Evolutionary conservation across 1,284 basidiomycete genomes (phyloP).

Genomic region (Trametes versicolor): DNA sequence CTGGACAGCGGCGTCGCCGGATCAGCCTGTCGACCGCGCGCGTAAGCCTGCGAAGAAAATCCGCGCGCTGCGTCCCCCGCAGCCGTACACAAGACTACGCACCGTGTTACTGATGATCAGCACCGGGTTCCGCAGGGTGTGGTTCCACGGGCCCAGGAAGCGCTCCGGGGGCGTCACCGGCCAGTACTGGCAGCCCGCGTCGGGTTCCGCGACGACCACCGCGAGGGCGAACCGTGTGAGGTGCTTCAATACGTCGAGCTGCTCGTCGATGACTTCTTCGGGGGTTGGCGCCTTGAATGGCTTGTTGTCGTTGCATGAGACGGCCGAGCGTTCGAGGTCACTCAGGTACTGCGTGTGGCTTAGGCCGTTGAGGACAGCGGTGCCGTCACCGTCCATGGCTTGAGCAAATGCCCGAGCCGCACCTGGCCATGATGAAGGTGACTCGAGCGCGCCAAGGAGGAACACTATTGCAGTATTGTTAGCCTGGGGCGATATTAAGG

Average conservation of each 20-base stretch:
- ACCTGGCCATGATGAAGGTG: conserved; percentile 29
- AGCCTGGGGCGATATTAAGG: neutral
- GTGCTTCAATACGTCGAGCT: conserved; percentile 34
- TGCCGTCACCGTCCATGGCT: conserved; percentile 41
- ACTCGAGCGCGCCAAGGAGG: conserved; percentile 15
- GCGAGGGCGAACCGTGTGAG: conserved; percentile 36
- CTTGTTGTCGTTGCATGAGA: conserved; percentile 42
- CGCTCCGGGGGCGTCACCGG: conserved; percentile 32
- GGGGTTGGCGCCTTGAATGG: conserved; percentile 35
- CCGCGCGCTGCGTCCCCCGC: neutral
- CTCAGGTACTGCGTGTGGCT: conserved; percentile 10
- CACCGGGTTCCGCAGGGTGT: conserved; percentile 31
- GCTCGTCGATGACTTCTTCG: conserved; percentile 39
- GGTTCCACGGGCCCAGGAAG: conserved; percentile 36
- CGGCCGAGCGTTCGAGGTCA: conserved; percentile 39
- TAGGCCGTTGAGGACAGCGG: conserved; percentile 29
- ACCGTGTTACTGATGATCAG: conserved; percentile 36
- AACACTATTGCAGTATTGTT: neutral
- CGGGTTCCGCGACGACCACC: conserved; percentile 36
- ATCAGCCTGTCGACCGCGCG: conserved; percentile 20
- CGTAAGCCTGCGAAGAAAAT: neutral
- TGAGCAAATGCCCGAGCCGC: conserved; percentile 26
- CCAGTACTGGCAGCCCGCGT: conserved; percentile 33
- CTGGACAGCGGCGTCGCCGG: conserved; percentile 32
- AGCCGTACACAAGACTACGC: neutral